phyloP scores from a whole-genome alignment of 495 filamentous ascomycete species.

The Cenococcum geophilum region DNA sequence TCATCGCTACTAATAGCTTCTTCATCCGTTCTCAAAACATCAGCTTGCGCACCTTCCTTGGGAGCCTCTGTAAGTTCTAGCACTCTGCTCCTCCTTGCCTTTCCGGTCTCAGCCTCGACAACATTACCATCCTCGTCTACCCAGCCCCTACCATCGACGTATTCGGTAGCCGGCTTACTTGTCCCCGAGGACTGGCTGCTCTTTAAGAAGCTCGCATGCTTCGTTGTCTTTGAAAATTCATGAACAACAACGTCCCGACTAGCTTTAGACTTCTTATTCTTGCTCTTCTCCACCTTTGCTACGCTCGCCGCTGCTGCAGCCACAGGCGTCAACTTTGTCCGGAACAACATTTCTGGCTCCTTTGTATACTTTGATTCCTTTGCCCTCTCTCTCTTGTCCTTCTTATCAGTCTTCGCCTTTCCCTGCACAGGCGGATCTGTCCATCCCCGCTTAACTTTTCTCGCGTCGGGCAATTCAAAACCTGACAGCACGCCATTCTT shows the following conservation, averaged over 20 bases:
- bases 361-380: slow-evolving; percentile 74
- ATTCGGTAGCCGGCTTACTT: slow-evolving; percentile 47
- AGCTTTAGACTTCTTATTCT: slow-evolving; percentile 47
- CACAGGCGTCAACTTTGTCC: slow-evolving; percentile 66
- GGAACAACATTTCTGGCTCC: slow-evolving; percentile 72
- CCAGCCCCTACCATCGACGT: slow-evolving; percentile 80
- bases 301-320: slow-evolving; percentile 29
- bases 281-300: slow-evolving; percentile 33
- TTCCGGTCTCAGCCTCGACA: slow-evolving; percentile 50
- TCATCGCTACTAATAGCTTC: background rate
- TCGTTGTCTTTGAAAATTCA: slow-evolving; percentile 73
- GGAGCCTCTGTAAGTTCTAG: slow-evolving; percentile 16
- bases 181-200: slow-evolving; percentile 35
- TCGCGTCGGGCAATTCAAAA: slow-evolving; percentile 60
- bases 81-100: slow-evolving; percentile 24
- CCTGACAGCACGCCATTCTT: slow-evolving; percentile 63
- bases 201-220: slow-evolving; percentile 71
- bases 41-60: background rate
- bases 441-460: slow-evolving; percentile 89
- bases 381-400: slow-evolving; percentile 40
- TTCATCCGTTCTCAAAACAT: background rate
- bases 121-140: slow-evolving; percentile 71
- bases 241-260: slow-evolving; percentile 58
- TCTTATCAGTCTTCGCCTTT: slow-evolving; percentile 41
- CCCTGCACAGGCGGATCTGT: slow-evolving; percentile 56